phyloP scores from a whole-genome alignment of 2,329 filamentous ascomycete genomes.

The Chaetomiaceae sp. region DNA sequence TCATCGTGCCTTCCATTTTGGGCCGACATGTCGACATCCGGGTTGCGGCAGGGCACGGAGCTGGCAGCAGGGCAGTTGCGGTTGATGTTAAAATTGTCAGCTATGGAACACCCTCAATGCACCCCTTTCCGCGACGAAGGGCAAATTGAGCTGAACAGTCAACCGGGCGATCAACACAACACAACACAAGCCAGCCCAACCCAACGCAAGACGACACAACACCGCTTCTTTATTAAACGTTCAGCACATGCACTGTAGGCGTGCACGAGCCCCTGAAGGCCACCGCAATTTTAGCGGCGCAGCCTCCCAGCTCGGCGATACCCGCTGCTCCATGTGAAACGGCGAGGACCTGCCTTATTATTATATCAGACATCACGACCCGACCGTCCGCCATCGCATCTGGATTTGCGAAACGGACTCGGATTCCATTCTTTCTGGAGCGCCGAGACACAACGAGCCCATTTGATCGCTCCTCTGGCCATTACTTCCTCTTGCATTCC shows the following conservation, averaged over 20 bases:
- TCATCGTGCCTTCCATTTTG: slow-evolving; percentile 13
- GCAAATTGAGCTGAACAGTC: not conserved
- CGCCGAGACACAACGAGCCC: not conserved
- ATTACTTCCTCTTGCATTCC: no score
- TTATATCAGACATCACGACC: not conserved
- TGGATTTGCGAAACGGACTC: no score
- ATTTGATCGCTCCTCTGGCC: no score
- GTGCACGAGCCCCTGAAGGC: not conserved
- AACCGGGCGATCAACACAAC: not conserved
- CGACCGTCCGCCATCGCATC: not conserved
- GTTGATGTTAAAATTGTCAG: not conserved
- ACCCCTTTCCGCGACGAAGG: no score
- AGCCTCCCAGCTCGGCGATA: no score
- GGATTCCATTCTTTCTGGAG: not conserved
- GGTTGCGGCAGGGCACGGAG: not conserved
- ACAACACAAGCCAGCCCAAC: not conserved
- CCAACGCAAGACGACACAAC: not conserved
- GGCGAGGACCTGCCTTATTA: not conserved
- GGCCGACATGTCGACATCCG: not conserved
- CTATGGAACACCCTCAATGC: not conserved
- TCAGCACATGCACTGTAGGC: not conserved
- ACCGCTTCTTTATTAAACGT: not conserved
- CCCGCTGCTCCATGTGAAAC: not conserved
- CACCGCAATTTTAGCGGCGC: not conserved
- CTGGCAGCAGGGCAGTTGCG: not conserved